These are phyloP conservation scores for Xerocomus potaroensis DNA, from an alignment of 768 basidiomycete genomes.

Conservation along the genomic window DNA sequence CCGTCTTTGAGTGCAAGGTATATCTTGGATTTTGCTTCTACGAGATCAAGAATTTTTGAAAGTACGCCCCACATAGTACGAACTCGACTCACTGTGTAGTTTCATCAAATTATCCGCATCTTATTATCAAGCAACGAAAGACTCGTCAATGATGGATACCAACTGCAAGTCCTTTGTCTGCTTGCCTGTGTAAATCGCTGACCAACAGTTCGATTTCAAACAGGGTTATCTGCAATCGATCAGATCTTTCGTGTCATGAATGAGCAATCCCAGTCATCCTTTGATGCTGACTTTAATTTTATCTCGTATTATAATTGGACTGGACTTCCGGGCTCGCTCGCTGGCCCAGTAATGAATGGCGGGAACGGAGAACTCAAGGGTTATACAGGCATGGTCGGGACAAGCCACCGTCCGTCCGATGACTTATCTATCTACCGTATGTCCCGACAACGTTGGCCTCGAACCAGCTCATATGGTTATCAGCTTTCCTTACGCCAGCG, in stretches of 20 bases:
- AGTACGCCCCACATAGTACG: constrained; percentile 45
- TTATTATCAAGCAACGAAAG: constrained; percentile 69
- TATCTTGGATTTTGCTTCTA: background rate
- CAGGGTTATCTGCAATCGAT: constrained; percentile 64
- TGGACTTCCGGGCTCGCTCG: constrained; percentile 54
- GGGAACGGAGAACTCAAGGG: constrained; percentile 77
- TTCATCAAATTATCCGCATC: constrained; percentile 75
- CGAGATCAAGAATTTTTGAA: background rate
- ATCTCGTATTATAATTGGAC: constrained; percentile 84
- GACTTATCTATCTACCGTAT: constrained; percentile 65
- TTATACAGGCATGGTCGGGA: constrained; percentile 70
- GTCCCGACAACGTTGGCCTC: constrained; percentile 5
- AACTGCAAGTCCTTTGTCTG: constrained; percentile 46
- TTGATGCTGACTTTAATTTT: constrained; percentile 67
- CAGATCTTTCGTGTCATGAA: constrained; percentile 74
- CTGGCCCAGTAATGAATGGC: constrained; percentile 58
- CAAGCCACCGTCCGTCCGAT: constrained; percentile 73
- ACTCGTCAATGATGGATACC: constrained; percentile 65
- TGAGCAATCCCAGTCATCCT: constrained; percentile 70
- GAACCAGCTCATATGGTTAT: background rate
- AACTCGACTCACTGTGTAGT: constrained; percentile 74
- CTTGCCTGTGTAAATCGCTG: background rate
- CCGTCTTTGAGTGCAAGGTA: constrained; percentile 83
- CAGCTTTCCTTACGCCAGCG: constrained; percentile 73
- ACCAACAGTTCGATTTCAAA: background rate